These are phyloP conservation scores for Paramecium tetraurelia DNA, from an alignment of 73 alveolate genomes.

Conservation along the genomic window DNA sequence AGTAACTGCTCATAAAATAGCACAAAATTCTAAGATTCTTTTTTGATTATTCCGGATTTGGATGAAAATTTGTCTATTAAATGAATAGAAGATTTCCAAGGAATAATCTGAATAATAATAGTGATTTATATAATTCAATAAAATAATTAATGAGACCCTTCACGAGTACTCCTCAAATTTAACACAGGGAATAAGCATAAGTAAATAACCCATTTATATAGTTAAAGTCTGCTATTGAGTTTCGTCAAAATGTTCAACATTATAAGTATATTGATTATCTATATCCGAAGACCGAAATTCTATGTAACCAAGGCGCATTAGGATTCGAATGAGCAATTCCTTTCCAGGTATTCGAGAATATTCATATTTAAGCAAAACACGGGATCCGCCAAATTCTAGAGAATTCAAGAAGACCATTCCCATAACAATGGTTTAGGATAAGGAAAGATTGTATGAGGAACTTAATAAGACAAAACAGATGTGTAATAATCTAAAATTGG, in stretches of 20 bases:
- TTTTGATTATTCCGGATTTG: not conserved
- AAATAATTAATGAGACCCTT: constrained; percentile 7
- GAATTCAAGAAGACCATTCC: constrained; percentile 42
- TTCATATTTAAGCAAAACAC: not conserved
- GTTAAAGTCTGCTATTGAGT: not conserved
- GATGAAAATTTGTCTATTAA: not conserved
- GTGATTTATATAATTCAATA: not conserved
- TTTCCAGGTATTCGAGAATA: not conserved
- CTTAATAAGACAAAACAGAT: constrained; percentile 17
- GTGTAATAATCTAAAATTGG: not conserved
- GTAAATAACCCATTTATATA: not conserved
- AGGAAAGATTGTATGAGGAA: constrained; percentile 32
- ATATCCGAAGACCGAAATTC: constrained; percentile 20
- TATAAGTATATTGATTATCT: not conserved
- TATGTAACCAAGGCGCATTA: not conserved
- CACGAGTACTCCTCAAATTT: constrained; percentile 7
- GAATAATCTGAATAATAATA: not conserved
- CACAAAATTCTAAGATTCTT: not conserved
- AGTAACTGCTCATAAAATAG: not conserved
- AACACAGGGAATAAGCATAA: not conserved
- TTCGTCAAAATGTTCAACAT: not conserved
- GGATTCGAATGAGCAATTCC: constrained; percentile 9
- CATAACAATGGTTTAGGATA: not conserved
- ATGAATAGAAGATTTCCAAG: not conserved
- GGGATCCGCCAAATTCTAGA: constrained; percentile 43